Evolutionary conservation across 345 rosid species (phyloP), one percentile per base, ranked within the genome.

Genomic region (Viola odorata): DNA sequence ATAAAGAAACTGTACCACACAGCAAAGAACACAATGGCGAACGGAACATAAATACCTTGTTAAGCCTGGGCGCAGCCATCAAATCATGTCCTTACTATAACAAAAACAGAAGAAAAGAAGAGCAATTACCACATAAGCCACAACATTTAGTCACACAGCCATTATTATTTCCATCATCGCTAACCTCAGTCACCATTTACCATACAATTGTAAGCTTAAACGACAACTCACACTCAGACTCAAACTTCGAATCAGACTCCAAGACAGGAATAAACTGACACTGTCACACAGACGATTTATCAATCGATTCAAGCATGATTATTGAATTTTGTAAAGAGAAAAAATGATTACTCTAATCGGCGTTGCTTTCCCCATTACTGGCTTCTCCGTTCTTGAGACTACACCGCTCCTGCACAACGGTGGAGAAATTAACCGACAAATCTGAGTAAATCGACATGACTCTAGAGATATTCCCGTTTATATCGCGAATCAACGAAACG

Each of bases 401-500:
- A 42, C 59, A 63, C 44, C 77, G 77, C 44, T 67, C 61, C 54
- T 39, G 55, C 57, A 78, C 67, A 14, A 65, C 17, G 55, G 8
- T 63, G 44, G 77, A 23, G 74, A 74, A 63, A 52, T 65, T 15
- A 67, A 60, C 17, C 4, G 77, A 74, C 38, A 74, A 59, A 51
- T 78, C 74, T 52, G 79, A 65, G 71, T 78, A 74, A 40, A 74
- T 65, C 4, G 71, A 64, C 44, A 65, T 41, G 23, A 71, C 77
- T 61, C 65, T 71, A 38, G 74, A 74, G 61, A 78, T 71, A 48
- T 78, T 78, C 5, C 72, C 60, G 53, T 78, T 74, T 16, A 78
- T 74, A 64, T 78, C 67, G 55, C 37, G 50, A 45, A 78, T 74
- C 50, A 74, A 53, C 8, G 49, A 51, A 32, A 71, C 69, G 67